These are phyloP conservation scores for Pseudocercospora vitis DNA, from an alignment of 2,329 filamentous ascomycete species.

Conservation along the genomic window DNA sequence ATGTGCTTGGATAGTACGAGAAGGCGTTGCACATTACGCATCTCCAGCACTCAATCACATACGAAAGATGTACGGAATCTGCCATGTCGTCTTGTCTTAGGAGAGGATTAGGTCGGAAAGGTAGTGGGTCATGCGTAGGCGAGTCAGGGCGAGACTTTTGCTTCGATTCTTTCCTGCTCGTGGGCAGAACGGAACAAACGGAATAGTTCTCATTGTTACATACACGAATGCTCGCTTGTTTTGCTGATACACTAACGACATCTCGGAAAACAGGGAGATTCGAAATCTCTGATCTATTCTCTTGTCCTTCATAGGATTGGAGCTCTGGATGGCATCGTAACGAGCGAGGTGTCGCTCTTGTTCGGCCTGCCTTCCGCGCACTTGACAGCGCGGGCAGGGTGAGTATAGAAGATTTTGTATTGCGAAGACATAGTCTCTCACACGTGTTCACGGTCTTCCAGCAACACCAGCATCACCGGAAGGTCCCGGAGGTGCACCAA, in stretches of 20 bases:
- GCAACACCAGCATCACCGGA: constrained; percentile 4
- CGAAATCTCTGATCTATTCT: background rate
- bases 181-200: constrained; percentile 1
- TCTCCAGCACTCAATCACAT: no score
- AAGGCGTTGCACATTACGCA: no score
- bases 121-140: no score
- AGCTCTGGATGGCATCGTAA: constrained; percentile 1
- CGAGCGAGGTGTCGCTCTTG: background rate
- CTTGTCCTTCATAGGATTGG: constrained; percentile 7
- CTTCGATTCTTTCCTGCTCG: background rate
- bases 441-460: background rate
- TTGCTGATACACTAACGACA: background rate
- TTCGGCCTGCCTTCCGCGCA: constrained; percentile 4
- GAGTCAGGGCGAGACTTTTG: background rate
- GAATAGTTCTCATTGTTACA: background rate
- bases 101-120: no score
- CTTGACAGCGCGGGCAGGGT: background rate
- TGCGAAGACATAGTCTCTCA: no score
- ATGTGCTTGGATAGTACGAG: no score
- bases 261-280: constrained; percentile 2
- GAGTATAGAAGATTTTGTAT: background rate
- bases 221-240: constrained; percentile 11
- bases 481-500: constrained; percentile 4
- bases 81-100: no score
- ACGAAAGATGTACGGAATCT: no score